phyloP scores from a whole-genome alignment of 805 yeast species.

The Saturnispora saitoi region DNA sequence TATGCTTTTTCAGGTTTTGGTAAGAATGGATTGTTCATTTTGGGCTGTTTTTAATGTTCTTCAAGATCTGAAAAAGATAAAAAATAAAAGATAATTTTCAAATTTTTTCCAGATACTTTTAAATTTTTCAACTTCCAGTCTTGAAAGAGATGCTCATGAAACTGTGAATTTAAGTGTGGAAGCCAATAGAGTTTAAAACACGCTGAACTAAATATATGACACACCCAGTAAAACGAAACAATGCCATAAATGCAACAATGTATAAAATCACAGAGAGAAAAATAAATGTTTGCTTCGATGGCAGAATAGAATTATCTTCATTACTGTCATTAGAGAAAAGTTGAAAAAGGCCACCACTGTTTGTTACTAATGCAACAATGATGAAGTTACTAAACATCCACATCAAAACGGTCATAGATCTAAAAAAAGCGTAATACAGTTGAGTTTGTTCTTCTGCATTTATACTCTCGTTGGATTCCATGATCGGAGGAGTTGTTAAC shows the following conservation, averaged over 20 bases:
- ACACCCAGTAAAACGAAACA: conserved; percentile 74
- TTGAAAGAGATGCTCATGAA: neutral
- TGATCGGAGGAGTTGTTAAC: conserved; percentile 33
- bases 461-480: conserved; percentile 14
- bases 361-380: conserved; percentile 72
- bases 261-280: conserved; percentile 82
- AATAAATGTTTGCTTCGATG: conserved; percentile 41
- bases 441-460: conserved; percentile 44
- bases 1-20: conserved; percentile 42
- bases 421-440: conserved; percentile 81
- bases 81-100: neutral
- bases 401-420: conserved; percentile 79
- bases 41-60: neutral
- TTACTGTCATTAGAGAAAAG: conserved; percentile 21
- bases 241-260: conserved; percentile 88
- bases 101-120: neutral
- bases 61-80: neutral
- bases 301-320: conserved; percentile 23
- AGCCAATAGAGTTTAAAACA: conserved; percentile 13
- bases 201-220: conserved; percentile 41
- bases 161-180: neutral
- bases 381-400: conserved; percentile 88
- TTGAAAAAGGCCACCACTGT: conserved; percentile 68
- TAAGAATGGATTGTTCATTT: conserved; percentile 28
- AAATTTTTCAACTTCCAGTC: neutral